Base-by-base conservation (phyloP, 129 eudicot species). In the Flaveria robusta region DNA sequence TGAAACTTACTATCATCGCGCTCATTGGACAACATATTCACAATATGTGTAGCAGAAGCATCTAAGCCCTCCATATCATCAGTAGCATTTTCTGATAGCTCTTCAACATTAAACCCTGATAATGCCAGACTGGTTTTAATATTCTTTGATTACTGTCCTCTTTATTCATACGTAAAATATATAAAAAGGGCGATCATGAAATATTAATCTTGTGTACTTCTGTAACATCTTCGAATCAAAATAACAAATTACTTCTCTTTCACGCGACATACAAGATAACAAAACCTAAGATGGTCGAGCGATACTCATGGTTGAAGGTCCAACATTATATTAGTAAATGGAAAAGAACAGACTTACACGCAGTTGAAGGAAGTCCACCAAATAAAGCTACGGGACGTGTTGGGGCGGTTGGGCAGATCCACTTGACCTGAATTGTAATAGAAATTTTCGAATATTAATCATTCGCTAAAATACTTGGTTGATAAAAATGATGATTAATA, bases 341-440 rank as follows among this genome's bases (percentile, higher is more conserved):
- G 19, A 47, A 8, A 29, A 50, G 0, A 41, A 64, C 16, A 56
- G 55, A 76, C 93, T 87, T 84, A 87, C 96, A 90, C 62, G 96
- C 88, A 65, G 96, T 87, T 81, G 79, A 83, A 14, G 79, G 78
- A 67, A 81, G 73, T 71, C 96, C 96, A 64, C 96, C 96, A 58
- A 87, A 81, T 46, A 86, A 31, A 64, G 92, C 71, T 9, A 87
- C 82, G 11, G 92, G 87, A 24, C 96, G 93, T 79, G 85, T 80
- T 47, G 96, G 96, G 75, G 96, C 93, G 74, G 96, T 87, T 77
- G 93, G 93, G 82, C 91, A 90, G 50, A 90, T 90, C 92, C 96
- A 90, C 77, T 90, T 90, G 26, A 82, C 58, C 85, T 82, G 55
- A 42, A 24, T 47, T 26, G 74, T 54, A 39, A 26, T 41, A 1